Evolutionary conservation across 2,329 filamentous ascomycete genomes (phyloP).

Genomic region (Cladobotryum protrusum): DNA sequence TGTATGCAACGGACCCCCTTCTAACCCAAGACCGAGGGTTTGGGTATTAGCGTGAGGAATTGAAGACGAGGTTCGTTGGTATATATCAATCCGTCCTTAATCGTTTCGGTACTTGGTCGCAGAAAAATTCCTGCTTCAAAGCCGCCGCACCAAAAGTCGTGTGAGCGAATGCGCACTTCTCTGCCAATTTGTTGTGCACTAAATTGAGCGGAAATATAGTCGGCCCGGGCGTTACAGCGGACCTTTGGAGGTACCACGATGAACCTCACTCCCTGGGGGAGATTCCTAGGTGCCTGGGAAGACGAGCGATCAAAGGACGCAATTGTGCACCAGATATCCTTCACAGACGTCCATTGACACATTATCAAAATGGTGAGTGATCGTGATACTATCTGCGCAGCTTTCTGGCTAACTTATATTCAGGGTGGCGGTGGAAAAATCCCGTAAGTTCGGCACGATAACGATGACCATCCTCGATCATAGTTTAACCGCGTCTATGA

Average conservation of each 20-base stretch:
- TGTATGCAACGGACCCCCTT: constrained; percentile 1
- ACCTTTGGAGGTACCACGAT: constrained; percentile 2
- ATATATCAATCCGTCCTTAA: too few relatives aligned
- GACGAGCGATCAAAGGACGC: constrained; percentile 20
- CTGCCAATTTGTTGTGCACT: constrained; percentile 4
- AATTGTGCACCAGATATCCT: constrained; percentile 23
- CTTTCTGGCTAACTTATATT: constrained; percentile 33
- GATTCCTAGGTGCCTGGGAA: constrained; percentile 5
- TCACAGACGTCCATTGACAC: constrained; percentile 29
- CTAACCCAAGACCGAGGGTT: constrained; percentile 6
- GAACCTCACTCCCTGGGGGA: constrained; percentile 2
- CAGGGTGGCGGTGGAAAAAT: constrained; percentile 70
- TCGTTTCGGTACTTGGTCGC: neutral
- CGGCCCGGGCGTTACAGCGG: constrained; percentile 10
- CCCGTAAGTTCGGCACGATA: constrained; percentile 38
- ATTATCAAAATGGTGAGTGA: constrained; percentile 51
- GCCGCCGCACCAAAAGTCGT: constrained; percentile 9
- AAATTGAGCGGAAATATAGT: constrained; percentile 11
- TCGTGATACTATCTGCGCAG: too few relatives aligned
- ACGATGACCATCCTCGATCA: constrained; percentile 14
- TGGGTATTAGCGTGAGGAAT: neutral
- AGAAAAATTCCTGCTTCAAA: constrained; percentile 10
- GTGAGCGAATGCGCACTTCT: constrained; percentile 12
- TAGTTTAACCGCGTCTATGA: constrained; percentile 9
- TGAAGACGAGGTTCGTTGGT: neutral